A percentile compares a stretch with the other conserved stretches of the same genome.
These are phyloP conservation scores for Suhomyces atakaporum DNA, from an alignment of 1,139 yeast genomes.

Conservation along the genomic window DNA sequence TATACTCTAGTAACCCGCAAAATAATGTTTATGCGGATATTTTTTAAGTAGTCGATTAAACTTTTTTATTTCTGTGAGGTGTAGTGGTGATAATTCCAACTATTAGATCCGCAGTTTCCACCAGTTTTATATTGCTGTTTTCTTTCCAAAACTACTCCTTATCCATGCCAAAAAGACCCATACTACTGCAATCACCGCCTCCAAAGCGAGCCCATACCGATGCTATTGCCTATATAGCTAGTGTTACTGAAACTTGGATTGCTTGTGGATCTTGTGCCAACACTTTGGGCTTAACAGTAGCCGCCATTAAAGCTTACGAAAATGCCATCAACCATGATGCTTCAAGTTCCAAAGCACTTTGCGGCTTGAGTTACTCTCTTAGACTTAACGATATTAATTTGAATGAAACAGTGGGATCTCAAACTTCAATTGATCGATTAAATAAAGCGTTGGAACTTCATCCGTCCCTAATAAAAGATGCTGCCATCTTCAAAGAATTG, in stretches of 20 bases:
- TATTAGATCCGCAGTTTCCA: conserved; percentile 5
- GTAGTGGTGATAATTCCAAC: conserved; percentile 7
- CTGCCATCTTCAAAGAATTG: conserved; percentile 47
- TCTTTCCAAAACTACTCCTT: neutral
- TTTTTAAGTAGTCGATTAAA: conserved; percentile 6
- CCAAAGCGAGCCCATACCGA: conserved; percentile 11
- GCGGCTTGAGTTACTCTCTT: conserved; percentile 44
- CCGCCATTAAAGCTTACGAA: conserved; percentile 50
- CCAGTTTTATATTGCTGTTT: conserved; percentile 2
- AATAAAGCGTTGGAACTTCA: conserved; percentile 37
- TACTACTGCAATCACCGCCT: conserved; percentile 13
- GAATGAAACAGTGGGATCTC: conserved; percentile 44
- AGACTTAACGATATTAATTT: conserved; percentile 38
- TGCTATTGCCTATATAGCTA: conserved; percentile 19
- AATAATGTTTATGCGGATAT: conserved; percentile 1
- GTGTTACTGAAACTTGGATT: conserved; percentile 49
- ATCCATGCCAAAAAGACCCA: conserved; percentile 16
- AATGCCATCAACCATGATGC: conserved; percentile 49
- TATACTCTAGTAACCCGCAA: conserved; percentile 1
- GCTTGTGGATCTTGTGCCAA: conserved; percentile 54
- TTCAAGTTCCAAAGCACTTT: conserved; percentile 40
- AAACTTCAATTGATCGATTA: conserved; percentile 45
- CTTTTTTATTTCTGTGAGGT: no score
- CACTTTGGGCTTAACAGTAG: conserved; percentile 39
- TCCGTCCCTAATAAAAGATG: conserved; percentile 35